Conservation (phyloP, 306 rosid species). For the Pyrus pyrifolia region DNA sequence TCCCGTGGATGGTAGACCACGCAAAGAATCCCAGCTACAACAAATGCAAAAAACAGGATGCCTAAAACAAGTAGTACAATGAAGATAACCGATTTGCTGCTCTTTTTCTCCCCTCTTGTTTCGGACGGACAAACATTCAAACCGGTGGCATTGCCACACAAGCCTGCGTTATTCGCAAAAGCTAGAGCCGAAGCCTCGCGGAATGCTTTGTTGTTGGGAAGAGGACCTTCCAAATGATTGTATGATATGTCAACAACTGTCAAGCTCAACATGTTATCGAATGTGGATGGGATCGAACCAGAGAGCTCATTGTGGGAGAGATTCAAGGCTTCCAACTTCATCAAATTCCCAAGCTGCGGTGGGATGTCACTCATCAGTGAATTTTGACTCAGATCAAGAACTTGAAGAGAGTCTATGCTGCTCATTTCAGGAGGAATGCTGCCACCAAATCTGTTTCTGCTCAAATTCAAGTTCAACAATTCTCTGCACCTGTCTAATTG, state of each 20-base stretch:
- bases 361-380: constrained; percentile 23
- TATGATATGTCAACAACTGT: constrained; percentile 26
- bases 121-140: neutral
- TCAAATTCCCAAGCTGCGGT: constrained; percentile 19
- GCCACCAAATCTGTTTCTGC: constrained; percentile 5
- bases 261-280: constrained; percentile 19
- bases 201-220: constrained; percentile 18
- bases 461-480: constrained; percentile 13
- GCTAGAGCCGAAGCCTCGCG: neutral
- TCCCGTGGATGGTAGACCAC: neutral
- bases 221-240: constrained; percentile 24
- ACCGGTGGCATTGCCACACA: constrained; percentile 13
- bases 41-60: neutral
- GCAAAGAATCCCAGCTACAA: neutral
- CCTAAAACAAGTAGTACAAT: neutral
- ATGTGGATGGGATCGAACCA: constrained; percentile 31
- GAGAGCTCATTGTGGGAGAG: constrained; percentile 37
- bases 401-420: constrained; percentile 9
- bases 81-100: neutral
- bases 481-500: constrained; percentile 5
- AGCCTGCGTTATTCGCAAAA: neutral
- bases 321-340: constrained; percentile 24
- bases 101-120: neutral
- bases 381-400: constrained; percentile 41
- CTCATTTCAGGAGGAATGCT: constrained; percentile 7